Evolutionary conservation across 2,329 filamentous ascomycete genomes (phyloP), one percentile per base, ranked within the genome.

Genomic region (Ramularia collo-cygni): DNA sequence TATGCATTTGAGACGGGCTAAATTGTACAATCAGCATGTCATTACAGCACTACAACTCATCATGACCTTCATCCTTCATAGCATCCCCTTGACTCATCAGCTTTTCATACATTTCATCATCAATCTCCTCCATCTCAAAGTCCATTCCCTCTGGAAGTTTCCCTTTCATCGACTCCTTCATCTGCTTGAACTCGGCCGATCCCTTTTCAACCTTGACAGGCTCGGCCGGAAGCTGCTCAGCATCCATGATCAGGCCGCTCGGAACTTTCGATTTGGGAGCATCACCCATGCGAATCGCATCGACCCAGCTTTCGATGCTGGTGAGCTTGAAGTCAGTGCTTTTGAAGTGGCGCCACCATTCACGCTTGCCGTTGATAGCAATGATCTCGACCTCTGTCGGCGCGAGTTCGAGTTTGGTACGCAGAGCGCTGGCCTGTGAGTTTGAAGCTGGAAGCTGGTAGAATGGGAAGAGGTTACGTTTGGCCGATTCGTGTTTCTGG

Each of bases 251-350:
- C 26, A 71, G 33, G 4, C 57, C 56, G 43, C 82, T 76, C 28
- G 71, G 72, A 12, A 89, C 59, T 53, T 77, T 85, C 55, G 79
- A 74, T 72, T 90, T 95, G 43, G 75, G 67, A 2, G 86, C 84
- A 59, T 96, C 90, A 37, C 89, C 86, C 71, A 98, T 75, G 27
- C 87, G 81, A 47, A 96, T 87, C n/a, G 77, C 74, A 57, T 98
- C 92, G 43, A 98, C 77, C 87, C 90, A 98, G 46, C 70, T 68
- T 66, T 95, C 86, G 19, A 98, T 68, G 17, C 73, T 75, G 38
- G 75, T 69, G 5, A 48, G 42, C 16, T 71, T 58, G 39, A 75
- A 76, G 31, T 79, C 79, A 7, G 65, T 62, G 5, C 74, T 77
- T 34, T 76, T 67, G 61, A 85, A 92, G 42, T 75, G 76, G 55